Percentiles rank a stretch among this genome's conserved stretches.
Evolutionary conservation across 2,329 filamentous ascomycete species (phyloP).

Genomic region (Exophiala dermatitidis): DNA sequence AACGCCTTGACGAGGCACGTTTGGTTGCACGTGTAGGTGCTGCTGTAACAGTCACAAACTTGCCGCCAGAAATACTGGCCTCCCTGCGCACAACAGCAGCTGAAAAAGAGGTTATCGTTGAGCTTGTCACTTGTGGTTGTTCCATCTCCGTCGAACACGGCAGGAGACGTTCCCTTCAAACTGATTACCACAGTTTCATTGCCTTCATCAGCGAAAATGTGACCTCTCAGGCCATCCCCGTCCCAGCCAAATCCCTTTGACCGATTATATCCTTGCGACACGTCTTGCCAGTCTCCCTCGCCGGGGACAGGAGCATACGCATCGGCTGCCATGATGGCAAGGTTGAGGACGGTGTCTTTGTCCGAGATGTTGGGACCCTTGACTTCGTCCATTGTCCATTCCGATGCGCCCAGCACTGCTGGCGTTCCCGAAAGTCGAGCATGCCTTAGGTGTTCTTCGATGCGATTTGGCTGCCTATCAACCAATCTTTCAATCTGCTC

Average conservation of each 20-base stretch:
- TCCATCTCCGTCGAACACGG: conserved; percentile 92
- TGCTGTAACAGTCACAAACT: conserved; percentile 85
- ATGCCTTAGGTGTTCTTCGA: conserved; percentile 70
- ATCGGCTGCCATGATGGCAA: conserved; percentile 83
- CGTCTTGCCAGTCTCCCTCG: conserved; percentile 73
- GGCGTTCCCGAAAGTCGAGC: conserved; percentile 63
- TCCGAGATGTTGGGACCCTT: conserved; percentile 75
- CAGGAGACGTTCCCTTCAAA: conserved; percentile 81
- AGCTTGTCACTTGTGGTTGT: conserved; percentile 96
- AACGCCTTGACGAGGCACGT: conserved; percentile 76
- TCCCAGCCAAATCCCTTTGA: conserved; percentile 91
- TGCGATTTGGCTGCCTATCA: conserved; percentile 66
- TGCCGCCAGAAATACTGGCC: conserved; percentile 84
- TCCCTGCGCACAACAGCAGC: conserved; percentile 93
- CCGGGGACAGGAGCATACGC: conserved; percentile 72
- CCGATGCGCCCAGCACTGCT: conserved; percentile 60
- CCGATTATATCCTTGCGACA: conserved; percentile 72
- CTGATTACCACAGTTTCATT: conserved; percentile 88
- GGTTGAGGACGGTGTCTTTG: conserved; percentile 71
- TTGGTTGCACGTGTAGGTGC: conserved; percentile 83
- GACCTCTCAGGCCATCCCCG: conserved; percentile 76
- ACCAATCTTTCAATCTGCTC: conserved; percentile 71
- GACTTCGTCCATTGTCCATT: conserved; percentile 77
- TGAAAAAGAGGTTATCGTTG: conserved; percentile 97
- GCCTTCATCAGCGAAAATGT: conserved; percentile 79